Base-by-base conservation (phyloP, 805 yeast genomes). In the Suhomyces canberraensis region DNA sequence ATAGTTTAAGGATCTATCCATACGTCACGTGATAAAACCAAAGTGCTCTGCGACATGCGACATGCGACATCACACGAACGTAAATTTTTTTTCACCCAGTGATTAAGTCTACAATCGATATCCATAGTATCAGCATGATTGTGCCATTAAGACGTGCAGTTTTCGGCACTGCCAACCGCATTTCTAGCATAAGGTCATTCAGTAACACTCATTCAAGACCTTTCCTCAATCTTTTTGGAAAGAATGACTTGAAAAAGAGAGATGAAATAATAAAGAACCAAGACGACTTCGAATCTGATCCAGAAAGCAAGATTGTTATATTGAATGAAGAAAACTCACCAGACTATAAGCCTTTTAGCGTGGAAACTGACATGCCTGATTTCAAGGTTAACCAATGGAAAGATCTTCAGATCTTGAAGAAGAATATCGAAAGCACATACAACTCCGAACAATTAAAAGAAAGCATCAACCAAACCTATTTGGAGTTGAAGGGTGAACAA, bases 361-460 rank as follows among this genome's bases (percentile, higher is more conserved):
- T 56, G 4, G 51, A 42, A 8, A 42, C 34, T 9, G 69, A 66
- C 35, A 57, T 66, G 55, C 64, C 67, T 4, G 64, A 50, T 32
- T 65, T 66, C 42, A 45, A 52, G 17, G 51, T 69, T 24, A 39
- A 40, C 4, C 60, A 60, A 45, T 69, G 74, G 74, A 68, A 66
- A 37, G 40, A 40, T 15, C 47, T 44, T 16, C 31, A 35, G 8
- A 58, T 65, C 22, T 40, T 31, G 24, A 41, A 48, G 16, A 44
- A 39, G 32, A 58, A 63, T 11, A 48, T 65, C 19, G 69, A 62
- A 46, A 20, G 50, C 4, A 46, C 56, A 1, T 65, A 55, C 42
- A 40, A 50, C 14, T 35, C 51, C 25, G 59, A 53, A 17, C 44
- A 51, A 29, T 45, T 67, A 20, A 39, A 48, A 11, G 39, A 43